Conservation (phyloP, 306 rosid genomes). For the Canavalia ensiformis region DNA sequence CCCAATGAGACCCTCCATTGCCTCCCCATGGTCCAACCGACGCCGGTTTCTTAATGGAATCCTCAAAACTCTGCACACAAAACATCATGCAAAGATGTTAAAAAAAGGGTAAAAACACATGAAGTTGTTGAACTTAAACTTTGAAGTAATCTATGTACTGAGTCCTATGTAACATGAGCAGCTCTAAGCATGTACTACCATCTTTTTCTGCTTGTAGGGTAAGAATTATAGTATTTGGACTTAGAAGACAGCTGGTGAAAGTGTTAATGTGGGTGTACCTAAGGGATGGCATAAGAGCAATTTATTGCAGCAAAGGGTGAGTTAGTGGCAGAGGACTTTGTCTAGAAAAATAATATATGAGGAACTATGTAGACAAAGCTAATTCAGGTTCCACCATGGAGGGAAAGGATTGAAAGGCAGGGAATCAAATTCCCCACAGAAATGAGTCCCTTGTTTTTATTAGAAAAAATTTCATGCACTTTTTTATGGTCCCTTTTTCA, state of each 20-base stretch:
- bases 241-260: conserved; percentile 28
- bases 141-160: not conserved
- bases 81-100: conserved; percentile 44
- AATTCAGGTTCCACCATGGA: conserved; percentile 58
- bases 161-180: conserved; percentile 25
- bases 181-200: conserved; percentile 42
- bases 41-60: conserved; percentile 52
- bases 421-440: conserved; percentile 51
- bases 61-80: conserved; percentile 53
- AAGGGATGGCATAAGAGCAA: conserved; percentile 34
- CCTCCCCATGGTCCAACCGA: conserved; percentile 91
- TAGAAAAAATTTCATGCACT: conserved; percentile 33
- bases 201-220: conserved; percentile 34
- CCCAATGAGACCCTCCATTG: conserved; percentile 67
- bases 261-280: conserved; percentile 5
- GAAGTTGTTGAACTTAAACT: conserved; percentile 38
- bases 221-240: conserved; percentile 23
- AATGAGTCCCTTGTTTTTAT: conserved; percentile 21
- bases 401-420: conserved; percentile 52
- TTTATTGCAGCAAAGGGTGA: conserved; percentile 46
- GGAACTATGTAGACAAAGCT: conserved; percentile 47
- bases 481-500: conserved; percentile 32
- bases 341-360: conserved; percentile 42
- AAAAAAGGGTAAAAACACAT: conserved; percentile 4
- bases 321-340: conserved; percentile 32